Base-by-base conservation (phyloP, 805 yeast genomes). In the Babjeviella inositovora region DNA sequence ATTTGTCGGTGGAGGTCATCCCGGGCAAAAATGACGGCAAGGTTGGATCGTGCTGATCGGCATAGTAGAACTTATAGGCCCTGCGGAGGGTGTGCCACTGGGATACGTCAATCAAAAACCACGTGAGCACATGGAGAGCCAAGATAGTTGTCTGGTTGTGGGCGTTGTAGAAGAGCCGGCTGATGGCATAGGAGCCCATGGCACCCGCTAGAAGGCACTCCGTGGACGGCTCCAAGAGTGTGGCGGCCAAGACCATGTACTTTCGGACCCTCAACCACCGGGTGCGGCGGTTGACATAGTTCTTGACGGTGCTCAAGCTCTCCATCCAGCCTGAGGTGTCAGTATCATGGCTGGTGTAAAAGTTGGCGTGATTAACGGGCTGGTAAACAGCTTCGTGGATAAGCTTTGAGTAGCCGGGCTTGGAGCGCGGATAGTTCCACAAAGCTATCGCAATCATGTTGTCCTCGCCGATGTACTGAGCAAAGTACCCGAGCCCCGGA, bases 391-490 rank as follows among this genome's bases (percentile, higher is more conserved):
- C 62, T 40, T 82, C 93, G 16, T 58, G 55, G 13, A 28, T 34
- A n/a, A n/a, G n/a, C n/a, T n/a, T n/a, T n/a, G n/a, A n/a, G n/a
- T n/a, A n/a, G n/a, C n/a, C n/a, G n/a, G n/a, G n/a, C n/a, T n/a
- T n/a, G n/a, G 42, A 42, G n/a, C n/a, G n/a, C n/a, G n/a, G n/a
- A n/a, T n/a, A n/a, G 23, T 69, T 68, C 93, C 93, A 82, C 10
- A 82, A 41, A 1, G 82, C 79, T 23, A 79, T 81, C 5, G 80
- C 93, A 31, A 82, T 82, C 92, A 81, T 77, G 43, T 82, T 82
- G 43, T 82, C 95, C 41, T 82, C 95, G 5, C 93, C 93, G 38
- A 82, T 82, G 41, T 73, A 84, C 27, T 70, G 54, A 6, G 93
- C 70, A 43, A 84, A 82, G 27, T 69, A 66, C 24, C 70, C 57